Percentiles rank a stretch among this genome's conserved stretches.
Evolutionary conservation across 2,329 filamentous ascomycete genomes (phyloP).

Genomic region (Trichophyton verrucosum): DNA sequence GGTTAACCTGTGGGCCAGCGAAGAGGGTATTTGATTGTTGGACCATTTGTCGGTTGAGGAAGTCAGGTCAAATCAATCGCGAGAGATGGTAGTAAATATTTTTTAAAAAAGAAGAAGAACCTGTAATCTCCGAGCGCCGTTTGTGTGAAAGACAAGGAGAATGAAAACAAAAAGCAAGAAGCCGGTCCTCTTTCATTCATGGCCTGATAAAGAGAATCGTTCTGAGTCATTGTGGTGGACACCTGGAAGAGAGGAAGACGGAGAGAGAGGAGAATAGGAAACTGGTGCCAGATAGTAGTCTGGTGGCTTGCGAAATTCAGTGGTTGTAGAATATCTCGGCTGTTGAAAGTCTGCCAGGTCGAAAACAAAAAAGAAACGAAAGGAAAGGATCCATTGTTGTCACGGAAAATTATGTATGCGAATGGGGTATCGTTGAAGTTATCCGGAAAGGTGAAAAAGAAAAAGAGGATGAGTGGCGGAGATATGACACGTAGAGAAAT

Average conservation of each 20-base stretch:
- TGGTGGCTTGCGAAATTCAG: not conserved
- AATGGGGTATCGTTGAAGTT: conserved; percentile 2
- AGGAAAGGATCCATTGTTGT: not conserved
- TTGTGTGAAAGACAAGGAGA: not conserved
- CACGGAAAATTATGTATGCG: conserved; percentile 1
- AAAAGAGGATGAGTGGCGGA: not conserved
- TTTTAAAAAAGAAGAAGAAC: not conserved
- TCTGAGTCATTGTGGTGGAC: not conserved
- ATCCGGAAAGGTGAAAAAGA: not conserved
- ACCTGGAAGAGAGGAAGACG: not conserved
- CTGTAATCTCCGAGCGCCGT: conserved; percentile 1
- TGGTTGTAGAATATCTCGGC: not conserved
- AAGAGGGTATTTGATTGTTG: not conserved
- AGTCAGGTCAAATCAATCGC: not conserved
- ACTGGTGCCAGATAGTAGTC: not conserved
- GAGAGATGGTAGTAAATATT: not conserved
- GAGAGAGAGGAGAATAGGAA: not conserved
- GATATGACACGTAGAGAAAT: conserved; percentile 3
- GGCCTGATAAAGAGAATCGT: not conserved
- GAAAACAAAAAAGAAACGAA: not conserved
- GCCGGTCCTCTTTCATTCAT: not conserved
- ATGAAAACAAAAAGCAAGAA: not conserved
- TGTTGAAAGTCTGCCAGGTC: not conserved
- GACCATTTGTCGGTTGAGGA: not conserved
- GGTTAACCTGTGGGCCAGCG: not conserved